Evolutionary conservation across 176 grass and related monocot genomes (phyloP), one percentile per base, ranked within the genome.

Genomic region (Phyllostachys edulis): DNA sequence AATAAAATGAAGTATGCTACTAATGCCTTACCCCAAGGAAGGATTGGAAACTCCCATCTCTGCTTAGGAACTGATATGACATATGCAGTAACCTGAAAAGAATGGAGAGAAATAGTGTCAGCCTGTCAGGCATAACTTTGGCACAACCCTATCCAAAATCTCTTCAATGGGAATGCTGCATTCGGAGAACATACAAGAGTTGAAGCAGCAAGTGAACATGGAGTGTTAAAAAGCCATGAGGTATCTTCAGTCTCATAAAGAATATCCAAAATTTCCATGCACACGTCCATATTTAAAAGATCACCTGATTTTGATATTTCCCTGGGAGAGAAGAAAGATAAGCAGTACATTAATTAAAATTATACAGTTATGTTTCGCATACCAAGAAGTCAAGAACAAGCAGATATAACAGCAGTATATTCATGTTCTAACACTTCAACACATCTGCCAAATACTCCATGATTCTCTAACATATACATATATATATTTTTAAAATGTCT

Each of bases 261-360:
- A 85, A 98, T 27, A 93, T 98, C 96, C 87, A 98, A 79, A 70
- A 95, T 89, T 40, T 98, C 96, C 87, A 93, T 95, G 85, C 96
- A 95, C 55, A 91, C 87, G 75, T 92, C 87, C 75, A 95, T 67
- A 55, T 85, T 83, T 45, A 98, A 47, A 64, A 76, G 85, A 42
- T 91, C 93, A 54, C 92, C 96, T 50, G 95, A 23, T 74, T 91
- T 98, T 67, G 92, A 98, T 80, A 98, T 80, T 87, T 88, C 87
- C 56, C 91, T 98, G 85, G 23, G 21, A 74, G 41, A 15, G 21
- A 73, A 21, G 10, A 91, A 80, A 85, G 55, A 79, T 51, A 87
- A 76, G 37, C 4, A 63, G 21, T 60, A 59, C 2, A 32, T 77
- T 36, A 72, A 9, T 71, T 70, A 11, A 32, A 84, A 89, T 32